These are phyloP conservation scores for Eimeria falciformis DNA, from an alignment of 169 alveolate genomes.

Conservation along the genomic window DNA sequence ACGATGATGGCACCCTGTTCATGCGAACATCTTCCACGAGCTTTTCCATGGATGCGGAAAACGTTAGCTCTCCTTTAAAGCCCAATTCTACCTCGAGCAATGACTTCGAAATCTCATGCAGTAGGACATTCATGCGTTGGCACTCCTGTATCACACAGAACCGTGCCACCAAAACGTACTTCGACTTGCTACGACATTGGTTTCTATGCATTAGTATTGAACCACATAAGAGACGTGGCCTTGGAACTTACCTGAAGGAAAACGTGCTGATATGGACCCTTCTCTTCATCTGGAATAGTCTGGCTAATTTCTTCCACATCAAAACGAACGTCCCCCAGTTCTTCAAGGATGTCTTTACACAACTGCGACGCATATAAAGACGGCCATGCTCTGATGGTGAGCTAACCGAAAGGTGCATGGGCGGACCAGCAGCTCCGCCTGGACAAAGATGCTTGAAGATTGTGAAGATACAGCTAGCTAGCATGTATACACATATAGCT, in stretches of 20 bases:
- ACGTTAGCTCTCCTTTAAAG: conserved; percentile 95
- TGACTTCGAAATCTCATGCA: conserved; percentile 86
- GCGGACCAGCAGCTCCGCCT: background rate
- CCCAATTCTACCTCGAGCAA: conserved; percentile 94
- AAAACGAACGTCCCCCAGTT: conserved; percentile 86
- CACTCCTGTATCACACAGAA: conserved; percentile 66
- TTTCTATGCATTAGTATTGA: no score
- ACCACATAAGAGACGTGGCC: background rate
- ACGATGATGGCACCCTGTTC: conserved; percentile 92
- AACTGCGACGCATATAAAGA: conserved; percentile 83
- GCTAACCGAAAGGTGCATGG: background rate
- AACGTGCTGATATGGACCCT: conserved; percentile 94
- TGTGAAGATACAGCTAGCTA: no score
- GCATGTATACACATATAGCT: no score
- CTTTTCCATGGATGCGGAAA: conserved; percentile 93
- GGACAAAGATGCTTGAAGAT: background rate
- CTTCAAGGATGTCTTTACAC: conserved; percentile 90
- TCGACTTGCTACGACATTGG: no score
- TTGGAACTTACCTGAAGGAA: conserved; percentile 92
- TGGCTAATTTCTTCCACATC: conserved; percentile 91
- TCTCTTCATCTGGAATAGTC: conserved; percentile 91
- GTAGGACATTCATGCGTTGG: conserved; percentile 92
- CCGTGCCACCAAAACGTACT: no score
- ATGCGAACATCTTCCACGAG: conserved; percentile 90
- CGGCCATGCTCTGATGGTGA: background rate